Base-by-base conservation (phyloP, 345 rosid genomes). In the Dipteronia sinensis region DNA sequence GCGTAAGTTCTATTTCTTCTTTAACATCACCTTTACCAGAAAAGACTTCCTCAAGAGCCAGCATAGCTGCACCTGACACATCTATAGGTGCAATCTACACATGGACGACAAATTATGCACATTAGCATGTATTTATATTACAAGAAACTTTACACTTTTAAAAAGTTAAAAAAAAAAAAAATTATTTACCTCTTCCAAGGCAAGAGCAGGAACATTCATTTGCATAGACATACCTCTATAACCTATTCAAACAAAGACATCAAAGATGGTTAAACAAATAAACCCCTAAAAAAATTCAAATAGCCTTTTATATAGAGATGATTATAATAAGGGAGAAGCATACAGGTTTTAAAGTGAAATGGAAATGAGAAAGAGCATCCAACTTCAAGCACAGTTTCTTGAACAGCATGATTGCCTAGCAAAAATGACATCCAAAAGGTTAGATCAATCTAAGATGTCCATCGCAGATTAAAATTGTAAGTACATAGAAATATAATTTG, bases 301-400 rank as follows among this genome's bases (percentile, higher is more conserved):
- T 44, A 59, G 71, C 8, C 46, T 31, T 3, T 3, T 17, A 69
- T 77, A 65, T 12, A 66, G 31, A 31, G 11, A 58, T 75, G 17
- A 46, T 11, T 25, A 11, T 42, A 53, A 63, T 67, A 51, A 79
- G 42, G 44, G 55, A 76, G 74, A 81, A 75, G 81, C 90, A 82
- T 94, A 96, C 98, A 70, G 98, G 98, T 80, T 96, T 96, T 75
- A 97, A 97, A 76, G 97, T 90, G 83, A 94, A 96, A 77, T 94
- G 97, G 90, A 94, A 96, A 85, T 94, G 99, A 74, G 99, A 91
- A 74, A 94, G 97, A 40, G 99, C 93, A 85, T 96, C 99, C 94
- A 96, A 83, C 89, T 96, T 92, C 88, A 94, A 81, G 80, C 97
- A 91, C 27, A 96, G 86, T 83, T 80, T 90, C 90, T 92, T 96